Conservation (phyloP, 495 filamentous ascomycete genomes). For the Ramalina intermedia region DNA sequence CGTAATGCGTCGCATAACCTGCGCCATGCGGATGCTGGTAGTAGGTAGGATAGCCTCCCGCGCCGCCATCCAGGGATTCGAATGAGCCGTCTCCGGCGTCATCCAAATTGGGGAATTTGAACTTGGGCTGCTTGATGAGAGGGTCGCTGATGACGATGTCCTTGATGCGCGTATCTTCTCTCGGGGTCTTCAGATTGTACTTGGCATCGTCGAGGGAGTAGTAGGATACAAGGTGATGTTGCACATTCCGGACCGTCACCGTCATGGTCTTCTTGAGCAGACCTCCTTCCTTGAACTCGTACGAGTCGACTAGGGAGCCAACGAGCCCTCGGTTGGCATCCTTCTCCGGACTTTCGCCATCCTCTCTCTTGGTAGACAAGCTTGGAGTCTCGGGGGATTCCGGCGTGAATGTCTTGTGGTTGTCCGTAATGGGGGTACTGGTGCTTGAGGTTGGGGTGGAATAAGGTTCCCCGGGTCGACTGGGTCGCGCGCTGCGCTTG, state of each 20-base stretch:
- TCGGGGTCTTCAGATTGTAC: conserved; percentile 43
- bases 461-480: conserved; percentile 36
- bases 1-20: conserved; percentile 2
- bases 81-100: conserved; percentile 30
- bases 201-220: conserved; percentile 66
- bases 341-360: conserved; percentile 25
- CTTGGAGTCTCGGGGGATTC: conserved; percentile 28
- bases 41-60: conserved; percentile 19
- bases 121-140: conserved; percentile 52
- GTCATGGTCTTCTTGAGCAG: conserved; percentile 89
- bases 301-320: conserved; percentile 74
- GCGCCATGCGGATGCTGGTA: conserved; percentile 4
- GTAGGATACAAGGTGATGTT: conserved; percentile 78
- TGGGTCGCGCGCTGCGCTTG: conserved; percentile 43
- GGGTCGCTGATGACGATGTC: conserved; percentile 42
- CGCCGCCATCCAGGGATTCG: conserved; percentile 29
- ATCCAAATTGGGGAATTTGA: conserved; percentile 49
- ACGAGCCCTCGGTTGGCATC: conserved; percentile 55
- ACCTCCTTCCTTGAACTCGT: conserved; percentile 72
- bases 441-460: conserved; percentile 25
- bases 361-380: conserved; percentile 26
- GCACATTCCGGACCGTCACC: conserved; percentile 50
- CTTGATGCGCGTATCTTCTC: conserved; percentile 38
- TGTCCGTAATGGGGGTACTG: conserved; percentile 19
- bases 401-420: conserved; percentile 25